Evolutionary conservation across 2,329 filamentous ascomycete genomes (phyloP), one percentile per base, ranked within the genome.

Genomic region (Hansfordia pulvinata): DNA sequence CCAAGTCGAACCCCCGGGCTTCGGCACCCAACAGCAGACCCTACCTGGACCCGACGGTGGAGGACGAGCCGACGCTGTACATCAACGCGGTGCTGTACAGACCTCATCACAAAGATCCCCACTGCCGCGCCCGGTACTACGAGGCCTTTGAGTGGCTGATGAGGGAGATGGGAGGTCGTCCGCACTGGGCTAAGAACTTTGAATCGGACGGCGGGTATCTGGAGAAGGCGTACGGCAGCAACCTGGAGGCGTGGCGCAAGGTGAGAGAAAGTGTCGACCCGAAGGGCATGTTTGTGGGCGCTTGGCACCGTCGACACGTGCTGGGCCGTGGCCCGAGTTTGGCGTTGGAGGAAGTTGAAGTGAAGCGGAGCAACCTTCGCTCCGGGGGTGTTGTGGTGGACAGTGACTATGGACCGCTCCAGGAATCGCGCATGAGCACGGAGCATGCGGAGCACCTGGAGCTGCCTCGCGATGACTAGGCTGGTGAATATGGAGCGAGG

Each of bases 101-200:
- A 10, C 81, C 85, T 0, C 90, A 92, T 48, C 60, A 69, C 41
- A 63, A 62, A 32, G 81, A 93, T 40, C 84, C 85, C 8, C 79
- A 82, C 0, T 86, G 79, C 43, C 68, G 62, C 28, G 62, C 65
- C 28, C 68, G 79, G 24, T 93, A 93, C 59, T 93, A 93, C 50
- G 66, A 86, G 52, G 85, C 78, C 2, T 93, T 93, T 37, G 85
- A 93, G 52, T 88, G 77, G 63, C 60, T 93, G 23, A 93, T 93
- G 85, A 75, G 72, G 32, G 80, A 92, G 23, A 60, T 92, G 39
- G 81, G 78, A 27, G 85, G 78, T 7, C 69, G 69, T 23, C 85
- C 85, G 11, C 85, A 93, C 53, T 93, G 85, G 82, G 85, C 85
- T 6, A 93, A 93, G 64, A 93, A 93, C 49, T 93, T 92, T 50